These are phyloP conservation scores for Vitellaria paradoxa DNA, from an alignment of 179 eudicot genomes.

Conservation along the genomic window DNA sequence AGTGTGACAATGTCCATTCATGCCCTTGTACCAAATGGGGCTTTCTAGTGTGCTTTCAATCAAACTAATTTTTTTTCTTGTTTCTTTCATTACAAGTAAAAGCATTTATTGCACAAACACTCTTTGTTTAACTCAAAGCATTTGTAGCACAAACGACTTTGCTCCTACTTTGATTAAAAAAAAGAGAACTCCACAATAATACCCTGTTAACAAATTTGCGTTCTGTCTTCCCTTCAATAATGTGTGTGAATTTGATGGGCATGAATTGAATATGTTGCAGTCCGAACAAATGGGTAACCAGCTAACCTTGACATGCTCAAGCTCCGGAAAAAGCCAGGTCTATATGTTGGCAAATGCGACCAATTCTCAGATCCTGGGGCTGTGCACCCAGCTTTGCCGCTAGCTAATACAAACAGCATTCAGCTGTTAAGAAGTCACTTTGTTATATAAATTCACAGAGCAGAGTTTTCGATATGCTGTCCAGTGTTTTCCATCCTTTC, in stretches of 20 bases:
- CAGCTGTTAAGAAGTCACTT: neutral
- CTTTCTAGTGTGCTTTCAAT: too few species aligned
- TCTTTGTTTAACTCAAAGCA: too few species aligned
- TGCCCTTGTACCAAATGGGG: too few species aligned
- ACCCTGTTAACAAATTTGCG: too few species aligned
- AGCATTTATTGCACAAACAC: too few species aligned
- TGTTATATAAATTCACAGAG: constrained; percentile 10
- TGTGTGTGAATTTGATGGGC: constrained; percentile 5
- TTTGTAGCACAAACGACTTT: too few species aligned
- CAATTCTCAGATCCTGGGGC: constrained; percentile 44
- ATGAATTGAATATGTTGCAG: constrained; percentile 33
- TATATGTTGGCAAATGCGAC: constrained; percentile 45
- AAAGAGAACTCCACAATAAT: too few species aligned
- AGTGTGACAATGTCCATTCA: too few species aligned
- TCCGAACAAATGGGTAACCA: constrained; percentile 44
- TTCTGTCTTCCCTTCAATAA: neutral
- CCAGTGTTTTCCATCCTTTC: neutral
- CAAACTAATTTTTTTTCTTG: too few species aligned
- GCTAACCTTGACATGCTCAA: constrained; percentile 54
- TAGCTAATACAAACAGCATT: neutral
- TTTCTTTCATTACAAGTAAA: too few species aligned
- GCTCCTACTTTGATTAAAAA: too few species aligned
- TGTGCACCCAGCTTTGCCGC: constrained; percentile 58
- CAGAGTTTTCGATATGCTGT: neutral
- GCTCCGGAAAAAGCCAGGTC: constrained; percentile 33